These are phyloP conservation scores for Wickerhamiella australiensis DNA, from an alignment of 805 yeast species.

Conservation along the genomic window DNA sequence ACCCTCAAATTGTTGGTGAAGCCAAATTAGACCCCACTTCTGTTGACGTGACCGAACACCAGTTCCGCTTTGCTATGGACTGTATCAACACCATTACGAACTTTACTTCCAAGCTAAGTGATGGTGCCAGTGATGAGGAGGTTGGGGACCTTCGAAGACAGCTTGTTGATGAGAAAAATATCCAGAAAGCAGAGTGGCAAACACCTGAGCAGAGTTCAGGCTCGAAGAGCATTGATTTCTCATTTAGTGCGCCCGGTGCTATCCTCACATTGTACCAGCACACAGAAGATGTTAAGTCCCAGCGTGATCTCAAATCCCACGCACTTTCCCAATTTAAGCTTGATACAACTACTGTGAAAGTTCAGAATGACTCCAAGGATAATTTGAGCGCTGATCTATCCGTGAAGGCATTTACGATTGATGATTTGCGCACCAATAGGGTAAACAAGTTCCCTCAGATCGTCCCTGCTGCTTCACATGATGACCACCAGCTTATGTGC, in stretches of 20 bases:
- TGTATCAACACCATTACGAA: constrained; percentile 44
- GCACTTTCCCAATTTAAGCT: constrained; percentile 48
- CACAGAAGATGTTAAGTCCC: constrained; percentile 30
- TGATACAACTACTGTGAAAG: constrained; percentile 42
- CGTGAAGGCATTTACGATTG: constrained; percentile 61
- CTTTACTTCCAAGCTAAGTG: constrained; percentile 39
- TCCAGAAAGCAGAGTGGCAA: constrained; percentile 16
- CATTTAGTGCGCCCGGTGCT: constrained; percentile 19
- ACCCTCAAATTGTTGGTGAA: constrained; percentile 35
- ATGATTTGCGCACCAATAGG: constrained; percentile 52
- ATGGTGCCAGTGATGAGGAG: constrained; percentile 39
- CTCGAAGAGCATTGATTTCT: constrained; percentile 11
- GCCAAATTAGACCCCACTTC: constrained; percentile 56
- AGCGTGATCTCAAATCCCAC: constrained; percentile 18
- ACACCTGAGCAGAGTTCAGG: neutral
- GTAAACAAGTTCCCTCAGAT: constrained; percentile 68
- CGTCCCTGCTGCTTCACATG: constrained; percentile 55
- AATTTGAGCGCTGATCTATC: constrained; percentile 48
- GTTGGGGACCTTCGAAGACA: constrained; percentile 25
- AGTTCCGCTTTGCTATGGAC: constrained; percentile 45
- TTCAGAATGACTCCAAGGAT: constrained; percentile 42
- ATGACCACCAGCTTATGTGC: constrained; percentile 60
- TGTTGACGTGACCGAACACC: constrained; percentile 60
- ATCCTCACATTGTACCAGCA: constrained; percentile 48
- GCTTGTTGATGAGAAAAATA: constrained; percentile 19